These are phyloP conservation scores for Bipolaris bicolor DNA, from an alignment of 2,329 filamentous ascomycete species.

Conservation along the genomic window DNA sequence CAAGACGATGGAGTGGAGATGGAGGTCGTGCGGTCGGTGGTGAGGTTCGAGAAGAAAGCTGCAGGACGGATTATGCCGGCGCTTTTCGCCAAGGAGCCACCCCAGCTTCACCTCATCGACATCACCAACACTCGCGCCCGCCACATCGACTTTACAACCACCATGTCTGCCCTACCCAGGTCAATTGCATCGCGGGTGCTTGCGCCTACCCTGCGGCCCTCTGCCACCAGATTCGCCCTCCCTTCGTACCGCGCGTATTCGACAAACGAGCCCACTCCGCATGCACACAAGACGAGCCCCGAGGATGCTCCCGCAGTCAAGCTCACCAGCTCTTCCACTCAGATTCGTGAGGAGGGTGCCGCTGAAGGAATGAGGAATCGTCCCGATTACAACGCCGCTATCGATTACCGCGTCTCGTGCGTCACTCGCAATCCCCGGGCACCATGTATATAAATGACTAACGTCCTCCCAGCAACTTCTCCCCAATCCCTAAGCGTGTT, in stretches of 20 bases:
- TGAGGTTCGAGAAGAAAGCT: conserved; percentile 42
- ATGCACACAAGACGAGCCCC: conserved; percentile 41
- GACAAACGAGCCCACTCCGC: conserved; percentile 29
- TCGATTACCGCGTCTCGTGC: conserved; percentile 92
- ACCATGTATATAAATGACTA: conserved; percentile 21
- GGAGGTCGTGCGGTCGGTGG: conserved; percentile 37
- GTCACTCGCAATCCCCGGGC: conserved; percentile 37
- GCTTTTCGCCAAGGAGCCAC: conserved; percentile 23
- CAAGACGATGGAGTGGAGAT: conserved; percentile 47
- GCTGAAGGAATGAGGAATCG: conserved; percentile 66
- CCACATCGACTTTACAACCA: conserved; percentile 27
- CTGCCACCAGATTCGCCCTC: conserved; percentile 28
- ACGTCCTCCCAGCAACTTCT: conserved; percentile 71
- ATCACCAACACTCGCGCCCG: conserved; percentile 23
- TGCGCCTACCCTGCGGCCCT: conserved; percentile 39
- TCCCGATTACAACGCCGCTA: conserved; percentile 79
- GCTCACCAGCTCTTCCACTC: conserved; percentile 51
- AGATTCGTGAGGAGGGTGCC: conserved; percentile 60
- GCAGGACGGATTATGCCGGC: conserved; percentile 36
- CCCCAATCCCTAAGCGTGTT: conserved; percentile 84
- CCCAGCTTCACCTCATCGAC: conserved; percentile 31
- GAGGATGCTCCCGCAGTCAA: conserved; percentile 47
- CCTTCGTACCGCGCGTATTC: conserved; percentile 44
- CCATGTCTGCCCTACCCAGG: conserved; percentile 50
- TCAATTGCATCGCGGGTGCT: conserved; percentile 52